These are phyloP conservation scores for Penicillium verhagenii DNA, from an alignment of 495 filamentous ascomycete genomes.

Conservation along the genomic window DNA sequence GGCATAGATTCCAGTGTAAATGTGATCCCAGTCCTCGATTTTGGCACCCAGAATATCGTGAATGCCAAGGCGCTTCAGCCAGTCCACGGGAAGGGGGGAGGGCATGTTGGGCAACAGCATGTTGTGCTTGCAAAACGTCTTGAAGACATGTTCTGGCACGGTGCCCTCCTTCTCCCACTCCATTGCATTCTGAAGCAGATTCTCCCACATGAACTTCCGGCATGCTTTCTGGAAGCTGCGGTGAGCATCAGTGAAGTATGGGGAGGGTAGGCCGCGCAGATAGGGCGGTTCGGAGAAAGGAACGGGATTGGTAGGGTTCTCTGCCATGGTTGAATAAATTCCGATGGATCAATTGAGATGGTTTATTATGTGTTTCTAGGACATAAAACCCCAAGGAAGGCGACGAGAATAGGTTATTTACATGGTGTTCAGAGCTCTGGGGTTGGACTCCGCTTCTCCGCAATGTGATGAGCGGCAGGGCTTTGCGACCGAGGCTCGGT, in stretches of 20 bases:
- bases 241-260: constrained; percentile 64
- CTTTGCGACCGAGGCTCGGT: constrained; percentile 26
- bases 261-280: constrained; percentile 64
- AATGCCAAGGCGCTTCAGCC: constrained; percentile 64
- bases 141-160: constrained; percentile 61
- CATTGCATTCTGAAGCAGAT: constrained; percentile 58
- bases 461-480: constrained; percentile 9
- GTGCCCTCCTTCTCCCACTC: constrained; percentile 65
- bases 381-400: background rate
- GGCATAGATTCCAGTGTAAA: constrained; percentile 65
- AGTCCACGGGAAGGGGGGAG: constrained; percentile 63
- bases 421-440: constrained; percentile 1
- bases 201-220: constrained; percentile 59
- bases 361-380: background rate
- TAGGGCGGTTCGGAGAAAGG: constrained; percentile 77
- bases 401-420: background rate
- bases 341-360: background rate
- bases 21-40: constrained; percentile 73
- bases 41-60: constrained; percentile 65
- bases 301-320: constrained; percentile 40
- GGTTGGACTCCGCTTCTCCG: constrained; percentile 13
- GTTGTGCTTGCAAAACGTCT: constrained; percentile 57
- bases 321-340: constrained; percentile 29
- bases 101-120: constrained; percentile 66
- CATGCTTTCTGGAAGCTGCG: constrained; percentile 64